Evolutionary conservation across 495 filamentous ascomycete species (phyloP).

Genomic region (Penicillium arizonense): DNA sequence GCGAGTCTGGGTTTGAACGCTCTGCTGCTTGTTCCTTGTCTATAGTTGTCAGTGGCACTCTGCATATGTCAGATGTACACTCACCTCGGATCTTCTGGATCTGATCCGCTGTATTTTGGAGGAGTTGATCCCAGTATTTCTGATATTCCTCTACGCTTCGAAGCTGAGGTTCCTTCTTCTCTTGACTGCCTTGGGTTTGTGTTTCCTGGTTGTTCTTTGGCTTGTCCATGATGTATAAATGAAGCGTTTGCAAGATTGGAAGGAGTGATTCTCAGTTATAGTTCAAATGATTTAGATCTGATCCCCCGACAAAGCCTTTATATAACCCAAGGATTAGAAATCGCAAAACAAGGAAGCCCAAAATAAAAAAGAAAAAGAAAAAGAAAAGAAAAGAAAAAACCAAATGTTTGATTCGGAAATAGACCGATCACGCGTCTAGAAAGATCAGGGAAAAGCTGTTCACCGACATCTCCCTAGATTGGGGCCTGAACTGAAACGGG

Average conservation of each 20-base stretch:
- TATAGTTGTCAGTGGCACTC: slow-evolving; percentile 13
- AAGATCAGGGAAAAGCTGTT: slow-evolving; percentile 5
- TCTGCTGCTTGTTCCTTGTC: slow-evolving; percentile 21
- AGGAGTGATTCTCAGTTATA: background rate
- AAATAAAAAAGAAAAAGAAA: slow-evolving; percentile 3
- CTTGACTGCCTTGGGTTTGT: background rate
- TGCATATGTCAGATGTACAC: slow-evolving; percentile 20
- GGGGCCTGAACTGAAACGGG: slow-evolving; percentile 12
- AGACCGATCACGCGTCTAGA: slow-evolving; percentile 17
- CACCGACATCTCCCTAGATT: slow-evolving; percentile 24
- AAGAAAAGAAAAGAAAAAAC: background rate
- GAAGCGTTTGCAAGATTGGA: too few relatives aligned
- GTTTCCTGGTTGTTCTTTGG: background rate
- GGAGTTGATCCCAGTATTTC: slow-evolving; percentile 22
- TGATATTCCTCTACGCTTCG: slow-evolving; percentile 23
- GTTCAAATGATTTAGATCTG: background rate
- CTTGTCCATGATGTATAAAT: slow-evolving; percentile 6
- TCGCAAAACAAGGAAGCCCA: background rate
- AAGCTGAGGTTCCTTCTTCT: slow-evolving; percentile 4
- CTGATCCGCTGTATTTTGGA: slow-evolving; percentile 23
- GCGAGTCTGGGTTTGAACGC: background rate
- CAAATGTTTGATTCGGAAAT: slow-evolving; percentile 20
- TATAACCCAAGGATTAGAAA: slow-evolving; percentile 4
- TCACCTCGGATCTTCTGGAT: slow-evolving; percentile 26
- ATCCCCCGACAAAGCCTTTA: slow-evolving; percentile 6